Evolutionary conservation across 2,329 filamentous ascomycete species (phyloP).

Genomic region (Xylariaceae sp.): DNA sequence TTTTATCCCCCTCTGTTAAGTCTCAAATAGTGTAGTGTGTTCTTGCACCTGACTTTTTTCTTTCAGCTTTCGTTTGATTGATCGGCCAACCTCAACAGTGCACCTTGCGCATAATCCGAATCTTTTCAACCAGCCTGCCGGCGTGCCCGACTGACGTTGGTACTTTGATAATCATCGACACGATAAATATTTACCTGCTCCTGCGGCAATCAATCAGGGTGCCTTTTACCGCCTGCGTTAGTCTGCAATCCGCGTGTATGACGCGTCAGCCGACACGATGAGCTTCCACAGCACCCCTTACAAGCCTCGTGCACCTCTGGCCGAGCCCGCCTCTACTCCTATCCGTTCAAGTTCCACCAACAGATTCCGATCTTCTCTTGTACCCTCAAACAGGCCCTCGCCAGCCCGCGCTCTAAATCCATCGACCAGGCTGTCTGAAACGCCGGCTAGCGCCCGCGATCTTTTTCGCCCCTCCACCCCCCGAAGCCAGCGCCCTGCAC

Average conservation of each 20-base stretch:
- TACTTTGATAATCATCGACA: not conserved
- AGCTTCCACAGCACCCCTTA: slow-evolving; percentile 25
- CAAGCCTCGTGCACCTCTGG: slow-evolving; percentile 26
- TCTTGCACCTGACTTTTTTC: not conserved
- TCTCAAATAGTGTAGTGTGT: not conserved
- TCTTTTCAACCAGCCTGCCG: not conserved
- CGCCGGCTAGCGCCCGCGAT: slow-evolving; percentile 23
- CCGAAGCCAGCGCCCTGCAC: slow-evolving; percentile 22
- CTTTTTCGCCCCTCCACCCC: slow-evolving; percentile 29
- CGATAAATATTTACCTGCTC: not conserved
- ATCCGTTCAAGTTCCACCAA: slow-evolving; percentile 25
- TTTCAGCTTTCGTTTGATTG: not conserved
- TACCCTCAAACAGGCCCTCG: slow-evolving; percentile 26
- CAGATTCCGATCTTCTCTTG: slow-evolving; percentile 31
- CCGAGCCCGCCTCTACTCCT: slow-evolving; percentile 28
- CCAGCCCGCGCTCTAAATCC: slow-evolving; percentile 21
- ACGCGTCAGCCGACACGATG: slow-evolving; percentile 20
- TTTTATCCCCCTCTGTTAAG: not conserved
- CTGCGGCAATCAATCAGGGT: not conserved
- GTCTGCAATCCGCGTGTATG: not conserved
- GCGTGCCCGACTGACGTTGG: not conserved
- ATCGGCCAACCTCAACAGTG: not conserved
- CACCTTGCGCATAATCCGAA: not conserved
- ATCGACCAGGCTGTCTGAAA: slow-evolving; percentile 19
- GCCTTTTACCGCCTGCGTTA: not conserved